Percentiles rank a stretch among this genome's conserved stretches.
phyloP scores from a whole-genome alignment of 805 yeast species.

The Kodamaea fukazawae region DNA sequence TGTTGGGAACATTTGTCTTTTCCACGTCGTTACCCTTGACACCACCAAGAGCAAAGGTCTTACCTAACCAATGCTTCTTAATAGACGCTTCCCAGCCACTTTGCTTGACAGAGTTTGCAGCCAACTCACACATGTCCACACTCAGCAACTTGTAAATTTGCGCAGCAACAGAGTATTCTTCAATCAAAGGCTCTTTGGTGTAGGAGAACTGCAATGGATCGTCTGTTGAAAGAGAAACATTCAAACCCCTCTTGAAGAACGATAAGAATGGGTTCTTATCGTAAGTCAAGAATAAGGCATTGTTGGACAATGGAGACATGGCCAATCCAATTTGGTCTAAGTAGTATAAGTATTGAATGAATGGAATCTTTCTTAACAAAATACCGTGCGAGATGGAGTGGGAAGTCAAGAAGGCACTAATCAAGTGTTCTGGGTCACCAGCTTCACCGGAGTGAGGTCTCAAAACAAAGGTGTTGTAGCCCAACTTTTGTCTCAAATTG shows the following conservation, averaged over 20 bases:
- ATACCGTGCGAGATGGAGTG: slow-evolving; percentile 97
- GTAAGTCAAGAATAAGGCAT: slow-evolving; percentile 91
- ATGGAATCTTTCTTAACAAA: slow-evolving; percentile 87
- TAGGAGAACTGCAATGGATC: slow-evolving; percentile 97
- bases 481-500: slow-evolving; percentile 71
- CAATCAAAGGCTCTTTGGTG: slow-evolving; percentile 95
- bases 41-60: slow-evolving; percentile 54
- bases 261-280: slow-evolving; percentile 94
- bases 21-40: slow-evolving; percentile 85
- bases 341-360: slow-evolving; percentile 88
- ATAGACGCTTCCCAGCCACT: slow-evolving; percentile 89
- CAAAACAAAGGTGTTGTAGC: slow-evolving; percentile 85
- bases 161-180: slow-evolving; percentile 97
- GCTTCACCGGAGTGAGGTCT: slow-evolving; percentile 99
- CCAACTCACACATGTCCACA: slow-evolving; percentile 97
- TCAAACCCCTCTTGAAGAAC: slow-evolving; percentile 89
- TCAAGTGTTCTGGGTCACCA: slow-evolving; percentile 98
- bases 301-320: slow-evolving; percentile 96
- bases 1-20: slow-evolving; percentile 92
- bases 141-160: slow-evolving; percentile 92
- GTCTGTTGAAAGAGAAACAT: slow-evolving; percentile 92
- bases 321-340: slow-evolving; percentile 96
- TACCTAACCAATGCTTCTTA: slow-evolving; percentile 92
- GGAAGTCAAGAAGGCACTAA: slow-evolving; percentile 82
- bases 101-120: slow-evolving; percentile 87